Base-by-base conservation (phyloP, 1,139 yeast genomes). In the Geotrichum aggregatum region DNA sequence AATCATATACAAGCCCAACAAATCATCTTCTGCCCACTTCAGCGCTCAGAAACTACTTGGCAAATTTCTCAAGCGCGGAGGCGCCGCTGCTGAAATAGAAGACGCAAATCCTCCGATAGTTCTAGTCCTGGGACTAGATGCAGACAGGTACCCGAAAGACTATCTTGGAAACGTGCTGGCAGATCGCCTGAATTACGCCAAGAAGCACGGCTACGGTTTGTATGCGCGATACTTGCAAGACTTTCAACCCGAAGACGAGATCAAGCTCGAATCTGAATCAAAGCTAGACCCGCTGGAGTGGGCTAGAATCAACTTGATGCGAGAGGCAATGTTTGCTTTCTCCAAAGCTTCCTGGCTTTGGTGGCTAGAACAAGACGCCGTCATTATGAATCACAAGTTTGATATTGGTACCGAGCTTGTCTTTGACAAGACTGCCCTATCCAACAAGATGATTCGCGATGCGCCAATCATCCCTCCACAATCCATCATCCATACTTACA, bases 241-340 rank as follows among this genome's bases (percentile, higher is more conserved):
- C 66, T 88, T 86, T 65, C 78, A 26, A 10, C 43, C 91, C 89
- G 13, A 63, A 74, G 41, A 64, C 31, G 52, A 67, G 54, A 60
- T 57, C 34, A 61, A 56, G 34, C 56, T 61, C 22, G 55, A 54
- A 35, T 47, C 54, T 49, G 59, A 59, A 48, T 59, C 61, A 18
- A 60, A 56, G n/a, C 52, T 52, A 14, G 59, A 59, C 18, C 57
- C 62, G 6, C 50, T 60, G 6, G 64, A 64, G 58, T 85, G 91
- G 87, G 76, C 82, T 33, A 78, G 83, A 58, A 64, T 82, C 41
- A 75, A 75, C 56, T 68, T 83, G 46, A 66, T 87, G 65, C 77
- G 94, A 58, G 94, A 91, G 47, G 96, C 97, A 14, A 83, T 88
- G 85, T 80, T 79, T 68, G 92, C 96, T 0, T 91, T 89, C 72